Conservation (phyloP, 2,329 filamentous ascomycete species). For the Colletotrichum sojae region DNA sequence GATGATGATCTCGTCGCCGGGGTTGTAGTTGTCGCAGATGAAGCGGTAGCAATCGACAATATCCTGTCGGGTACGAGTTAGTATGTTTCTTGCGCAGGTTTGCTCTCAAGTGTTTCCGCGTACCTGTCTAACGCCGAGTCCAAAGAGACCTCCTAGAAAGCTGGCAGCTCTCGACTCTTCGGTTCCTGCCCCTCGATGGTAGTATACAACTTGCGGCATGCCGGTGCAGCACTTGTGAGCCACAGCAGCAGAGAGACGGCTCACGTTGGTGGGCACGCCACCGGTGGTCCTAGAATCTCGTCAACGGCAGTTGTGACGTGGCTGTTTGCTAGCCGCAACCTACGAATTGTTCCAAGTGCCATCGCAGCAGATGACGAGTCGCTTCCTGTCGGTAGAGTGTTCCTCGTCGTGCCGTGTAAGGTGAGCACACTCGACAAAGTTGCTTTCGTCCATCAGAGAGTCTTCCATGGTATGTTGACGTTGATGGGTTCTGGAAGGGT, state of each 20-base stretch:
- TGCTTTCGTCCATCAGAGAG: not conserved
- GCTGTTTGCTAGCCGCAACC: not conserved
- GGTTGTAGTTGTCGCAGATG: conserved; percentile 52
- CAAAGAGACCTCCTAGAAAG: conserved; percentile 44
- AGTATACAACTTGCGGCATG: conserved; percentile 54
- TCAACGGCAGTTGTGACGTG: not conserved
- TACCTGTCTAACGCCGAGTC: conserved; percentile 44
- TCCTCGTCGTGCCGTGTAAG: not conserved
- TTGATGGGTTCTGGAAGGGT: not conserved
- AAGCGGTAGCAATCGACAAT: conserved; percentile 55
- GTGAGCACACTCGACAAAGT: conserved; percentile 4
- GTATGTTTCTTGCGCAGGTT: not conserved
- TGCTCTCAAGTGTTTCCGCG: fast-evolving
- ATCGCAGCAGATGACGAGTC: conserved; percentile 53
- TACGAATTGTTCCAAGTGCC: conserved; percentile 52
- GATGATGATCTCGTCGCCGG: conserved; percentile 52
- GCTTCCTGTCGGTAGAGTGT: conserved; percentile 39
- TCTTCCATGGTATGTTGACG: not conserved
- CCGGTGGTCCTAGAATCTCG: not conserved
- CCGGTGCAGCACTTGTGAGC: conserved; percentile 47
- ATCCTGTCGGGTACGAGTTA: conserved; percentile 31
- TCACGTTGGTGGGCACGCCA: conserved; percentile 49
- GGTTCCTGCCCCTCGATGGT: conserved; percentile 53
- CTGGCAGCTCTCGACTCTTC: conserved; percentile 43
- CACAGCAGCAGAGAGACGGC: conserved; percentile 51